Evolutionary conservation across 345 rosid species (phyloP).

Genomic region (Bruguiera gymnorhiza): DNA sequence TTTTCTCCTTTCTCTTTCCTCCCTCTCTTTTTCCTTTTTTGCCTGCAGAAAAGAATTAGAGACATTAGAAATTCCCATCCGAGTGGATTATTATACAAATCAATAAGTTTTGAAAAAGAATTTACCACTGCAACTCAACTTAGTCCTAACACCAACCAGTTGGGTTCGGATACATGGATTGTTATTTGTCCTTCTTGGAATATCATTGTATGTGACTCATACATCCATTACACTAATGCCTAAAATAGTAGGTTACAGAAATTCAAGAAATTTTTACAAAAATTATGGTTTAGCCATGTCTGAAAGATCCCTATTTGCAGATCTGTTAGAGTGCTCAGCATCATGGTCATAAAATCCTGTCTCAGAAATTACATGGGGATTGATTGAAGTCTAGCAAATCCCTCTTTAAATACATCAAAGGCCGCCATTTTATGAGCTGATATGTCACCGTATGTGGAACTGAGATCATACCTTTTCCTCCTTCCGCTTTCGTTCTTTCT

Average conservation of each 20-base stretch:
- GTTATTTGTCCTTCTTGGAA: too few relatives aligned
- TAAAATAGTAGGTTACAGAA: too few relatives aligned
- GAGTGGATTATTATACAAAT: neutral
- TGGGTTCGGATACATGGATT: too few relatives aligned
- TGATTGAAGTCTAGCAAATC: neutral
- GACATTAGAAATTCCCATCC: slow-evolving; percentile 3
- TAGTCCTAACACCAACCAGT: neutral
- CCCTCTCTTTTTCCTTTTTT: slow-evolving; percentile 63
- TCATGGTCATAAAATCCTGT: too few relatives aligned
- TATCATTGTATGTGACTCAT: too few relatives aligned
- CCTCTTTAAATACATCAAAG: neutral
- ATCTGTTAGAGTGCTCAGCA: too few relatives aligned
- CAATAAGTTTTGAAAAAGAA: neutral
- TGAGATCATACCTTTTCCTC: slow-evolving; percentile 61
- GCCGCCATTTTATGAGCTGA: neutral
- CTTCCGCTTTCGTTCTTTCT: slow-evolving; percentile 53
- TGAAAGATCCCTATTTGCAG: too few relatives aligned
- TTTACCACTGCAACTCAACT: neutral
- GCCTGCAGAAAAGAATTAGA: slow-evolving; percentile 42
- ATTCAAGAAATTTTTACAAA: too few relatives aligned
- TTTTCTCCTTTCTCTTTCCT: slow-evolving; percentile 63
- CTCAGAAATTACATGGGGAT: neutral
- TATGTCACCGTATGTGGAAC: neutral
- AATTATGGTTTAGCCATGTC: too few relatives aligned
- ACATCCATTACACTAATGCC: too few relatives aligned